Evolutionary conservation across 139 green algal genomes (phyloP), one percentile per base, ranked within the genome.

Genomic region (Choricystis sp.): DNA sequence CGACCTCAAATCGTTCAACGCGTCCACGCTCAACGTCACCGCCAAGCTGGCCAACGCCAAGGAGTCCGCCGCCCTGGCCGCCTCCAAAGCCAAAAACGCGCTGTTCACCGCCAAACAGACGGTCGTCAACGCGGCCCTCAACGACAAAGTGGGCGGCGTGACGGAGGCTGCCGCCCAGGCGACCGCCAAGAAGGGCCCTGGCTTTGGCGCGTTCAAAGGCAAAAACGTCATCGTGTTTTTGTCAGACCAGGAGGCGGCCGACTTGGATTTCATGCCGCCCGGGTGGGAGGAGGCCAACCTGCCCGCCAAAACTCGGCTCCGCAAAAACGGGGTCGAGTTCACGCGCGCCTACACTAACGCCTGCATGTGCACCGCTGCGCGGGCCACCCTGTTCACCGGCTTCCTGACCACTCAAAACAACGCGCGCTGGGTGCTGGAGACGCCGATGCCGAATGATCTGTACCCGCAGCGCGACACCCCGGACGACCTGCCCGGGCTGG

Each of bases 221-320:
- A 71, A 71, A 21, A 66, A 71, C 31, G 29, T 71, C 28, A 26
- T 71, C 19, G n/a, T 71, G 0, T 71, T 71, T 23, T n/a, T 71
- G 31, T 58, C 66, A 19, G 63, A 68, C 26, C 66, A 71, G 56
- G 66, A 71, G 57, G 29, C 57, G 26, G 25, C 24, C 24, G 40
- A 31, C 16, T 29, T 58, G 4, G 23, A 71, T 23, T n/a, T n/a
- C n/a, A 60, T 65, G 19, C 66, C 66, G 20, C 57, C 57, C 22
- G 30, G 30, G 24, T 71, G 58, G 57, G 58, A 65, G 24, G 19
- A 16, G 19, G 28, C 26, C 2, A 71, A 71, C 31, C 24, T 71
- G 55, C 66, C 58, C 0, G 66, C 57, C 14, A 29, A 57, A 25
- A 64, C 66, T 16, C 57, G 66, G 27, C 66, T 71, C 22, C 66